A percentile compares a stretch with the other conserved stretches of the same genome.
Evolutionary conservation across 306 rosid species (phyloP).

Genomic region (Acmispon strigosus): DNA sequence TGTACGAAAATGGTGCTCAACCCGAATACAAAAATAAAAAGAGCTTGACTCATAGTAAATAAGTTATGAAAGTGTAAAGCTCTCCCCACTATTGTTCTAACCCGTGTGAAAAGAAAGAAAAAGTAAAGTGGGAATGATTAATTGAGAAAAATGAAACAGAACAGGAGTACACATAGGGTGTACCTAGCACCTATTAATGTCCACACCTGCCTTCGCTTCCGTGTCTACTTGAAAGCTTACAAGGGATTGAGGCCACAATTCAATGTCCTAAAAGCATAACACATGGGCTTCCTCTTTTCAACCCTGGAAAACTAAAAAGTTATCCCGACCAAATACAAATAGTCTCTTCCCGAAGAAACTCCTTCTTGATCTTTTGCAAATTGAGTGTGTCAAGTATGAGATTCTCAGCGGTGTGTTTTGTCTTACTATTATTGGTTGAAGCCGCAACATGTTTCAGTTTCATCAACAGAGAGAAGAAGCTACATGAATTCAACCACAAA

Average conservation of each 20-base stretch:
- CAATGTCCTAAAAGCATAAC: neutral
- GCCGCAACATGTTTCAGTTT: constrained; percentile 11
- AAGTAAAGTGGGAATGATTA: no score
- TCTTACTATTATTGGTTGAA: neutral
- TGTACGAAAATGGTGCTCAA: no score
- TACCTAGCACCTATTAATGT: neutral
- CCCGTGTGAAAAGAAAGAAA: no score
- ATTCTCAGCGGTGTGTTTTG: constrained; percentile 19
- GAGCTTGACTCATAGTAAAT: no score
- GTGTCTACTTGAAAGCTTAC: neutral
- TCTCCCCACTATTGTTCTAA: no score
- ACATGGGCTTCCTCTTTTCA: neutral
- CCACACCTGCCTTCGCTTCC: neutral
- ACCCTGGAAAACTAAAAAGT: neutral
- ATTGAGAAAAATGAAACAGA: no score
- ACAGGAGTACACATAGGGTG: neutral
- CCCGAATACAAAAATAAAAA: no score
- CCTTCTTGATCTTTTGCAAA: neutral
- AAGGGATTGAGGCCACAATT: neutral
- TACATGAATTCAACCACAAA: constrained; percentile 17
- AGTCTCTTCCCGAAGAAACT: neutral
- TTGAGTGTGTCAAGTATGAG: neutral
- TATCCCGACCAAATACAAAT: neutral
- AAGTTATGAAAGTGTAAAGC: no score
- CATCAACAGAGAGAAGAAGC: neutral